A percentile compares a stretch with the other conserved stretches of the same genome.
phyloP scores from a whole-genome alignment of 768 basidiomycete genomes.

The Cystofilobasidium macerans region DNA sequence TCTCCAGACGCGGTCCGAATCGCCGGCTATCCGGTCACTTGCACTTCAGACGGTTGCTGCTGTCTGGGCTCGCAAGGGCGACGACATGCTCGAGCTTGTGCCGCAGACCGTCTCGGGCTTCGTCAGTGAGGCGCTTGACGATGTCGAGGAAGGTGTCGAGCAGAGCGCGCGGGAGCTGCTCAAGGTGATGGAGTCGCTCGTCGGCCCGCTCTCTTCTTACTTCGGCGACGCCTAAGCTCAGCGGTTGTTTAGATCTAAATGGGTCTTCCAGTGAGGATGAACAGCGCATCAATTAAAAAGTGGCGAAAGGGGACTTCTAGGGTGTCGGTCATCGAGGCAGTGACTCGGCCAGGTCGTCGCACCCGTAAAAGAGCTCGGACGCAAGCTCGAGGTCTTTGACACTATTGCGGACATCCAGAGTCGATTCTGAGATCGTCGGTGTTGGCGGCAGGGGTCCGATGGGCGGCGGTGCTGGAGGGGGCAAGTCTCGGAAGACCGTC shows the following conservation, averaged over 20 bases:
- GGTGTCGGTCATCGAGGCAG: too few species aligned
- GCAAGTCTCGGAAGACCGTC: not conserved
- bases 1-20: conserved; percentile 81
- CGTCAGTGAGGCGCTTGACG: conserved; percentile 24
- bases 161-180: conserved; percentile 13
- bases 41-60: conserved; percentile 57
- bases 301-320: too few species aligned
- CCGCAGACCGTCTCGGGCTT: conserved; percentile 22
- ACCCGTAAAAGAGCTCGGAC: not conserved
- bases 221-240: conserved; percentile 10
- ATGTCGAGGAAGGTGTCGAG: conserved; percentile 24
- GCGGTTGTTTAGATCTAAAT: too few species aligned
- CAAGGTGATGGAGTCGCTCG: conserved; percentile 17
- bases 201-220: conserved; percentile 19
- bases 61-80: conserved; percentile 61
- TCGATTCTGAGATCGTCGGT: not conserved
- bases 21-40: conserved; percentile 53
- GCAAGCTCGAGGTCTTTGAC: not conserved
- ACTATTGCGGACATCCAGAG: not conserved
- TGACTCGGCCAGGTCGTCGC: too few species aligned
- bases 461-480: not conserved
- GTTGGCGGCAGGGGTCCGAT: not conserved
- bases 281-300: too few species aligned
- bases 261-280: too few species aligned
- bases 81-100: conserved; percentile 51